Evolutionary conservation across 2,329 filamentous ascomycete species (phyloP).

Genomic region (Metarhizium sp.): DNA sequence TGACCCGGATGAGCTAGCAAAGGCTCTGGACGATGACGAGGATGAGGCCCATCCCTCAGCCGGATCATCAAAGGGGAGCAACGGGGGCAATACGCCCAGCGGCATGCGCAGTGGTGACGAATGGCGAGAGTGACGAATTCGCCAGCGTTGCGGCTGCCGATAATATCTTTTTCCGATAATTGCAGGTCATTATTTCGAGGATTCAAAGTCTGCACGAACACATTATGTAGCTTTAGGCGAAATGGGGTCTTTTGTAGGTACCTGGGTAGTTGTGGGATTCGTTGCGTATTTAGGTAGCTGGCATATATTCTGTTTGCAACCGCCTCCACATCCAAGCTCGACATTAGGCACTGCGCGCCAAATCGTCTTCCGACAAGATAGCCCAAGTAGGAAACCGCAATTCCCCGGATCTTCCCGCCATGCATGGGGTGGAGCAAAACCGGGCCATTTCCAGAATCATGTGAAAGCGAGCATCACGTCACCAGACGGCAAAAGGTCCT

Average conservation of each 20-base stretch:
- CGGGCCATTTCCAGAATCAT: not conserved
- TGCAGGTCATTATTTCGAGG: not conserved
- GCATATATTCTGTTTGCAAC: not conserved
- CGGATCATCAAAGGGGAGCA: constrained; percentile 15
- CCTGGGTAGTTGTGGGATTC: not conserved
- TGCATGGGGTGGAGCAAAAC: not conserved
- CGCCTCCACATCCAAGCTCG: not conserved
- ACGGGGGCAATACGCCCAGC: constrained; percentile 20
- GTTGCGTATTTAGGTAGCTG: not conserved
- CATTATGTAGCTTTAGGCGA: not conserved
- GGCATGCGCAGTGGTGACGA: constrained; percentile 37
- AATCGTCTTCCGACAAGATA: not conserved
- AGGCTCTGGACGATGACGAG: constrained; percentile 48
- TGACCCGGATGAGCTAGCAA: constrained; percentile 56
- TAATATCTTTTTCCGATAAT: not conserved
- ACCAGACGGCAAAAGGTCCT: not conserved
- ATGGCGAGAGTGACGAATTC: constrained; percentile 28
- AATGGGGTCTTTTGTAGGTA: not conserved
- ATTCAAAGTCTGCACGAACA: not conserved
- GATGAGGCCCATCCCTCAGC: constrained; percentile 18
- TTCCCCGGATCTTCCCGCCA: not conserved
- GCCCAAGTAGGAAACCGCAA: not conserved
- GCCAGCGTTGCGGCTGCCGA: too few species aligned
- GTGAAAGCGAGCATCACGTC: not conserved
- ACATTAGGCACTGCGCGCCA: too few species aligned